phyloP scores from a whole-genome alignment of 164 flowering plant species.

The Echeveria elegans region DNA sequence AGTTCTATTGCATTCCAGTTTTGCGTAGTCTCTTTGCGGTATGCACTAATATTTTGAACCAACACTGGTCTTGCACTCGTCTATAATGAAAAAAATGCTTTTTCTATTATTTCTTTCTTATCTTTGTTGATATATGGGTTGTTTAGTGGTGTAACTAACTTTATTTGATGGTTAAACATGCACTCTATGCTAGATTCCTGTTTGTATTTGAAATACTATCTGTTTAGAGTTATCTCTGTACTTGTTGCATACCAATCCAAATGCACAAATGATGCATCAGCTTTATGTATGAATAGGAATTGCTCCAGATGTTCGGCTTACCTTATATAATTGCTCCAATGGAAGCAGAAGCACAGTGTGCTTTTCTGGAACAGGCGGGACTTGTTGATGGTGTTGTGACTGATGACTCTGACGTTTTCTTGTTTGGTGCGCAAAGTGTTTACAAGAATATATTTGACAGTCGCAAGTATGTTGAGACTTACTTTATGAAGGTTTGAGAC shows the following conservation, averaged over 20 bases:
- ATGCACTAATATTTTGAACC: background rate
- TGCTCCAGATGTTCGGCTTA: conserved; percentile 94
- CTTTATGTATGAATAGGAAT: conserved; percentile 40
- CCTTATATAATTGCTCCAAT: conserved; percentile 96
- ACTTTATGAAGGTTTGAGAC: conserved; percentile 74
- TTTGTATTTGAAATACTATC: background rate
- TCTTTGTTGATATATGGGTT: background rate
- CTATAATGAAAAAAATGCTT: background rate
- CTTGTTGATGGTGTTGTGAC: conserved; percentile 97
- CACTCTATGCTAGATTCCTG: background rate
- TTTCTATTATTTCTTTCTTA: no score
- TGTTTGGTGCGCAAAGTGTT: conserved; percentile 90
- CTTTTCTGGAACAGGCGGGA: conserved; percentile 68
- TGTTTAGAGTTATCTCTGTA: background rate
- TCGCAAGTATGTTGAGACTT: conserved; percentile 94
- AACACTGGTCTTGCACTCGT: background rate
- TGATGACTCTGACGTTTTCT: conserved; percentile 96
- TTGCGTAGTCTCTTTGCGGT: no score
- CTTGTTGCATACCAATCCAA: background rate
- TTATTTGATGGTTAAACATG: background rate
- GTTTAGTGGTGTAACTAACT: background rate
- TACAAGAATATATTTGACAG: conserved; percentile 95
- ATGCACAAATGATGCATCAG: background rate
- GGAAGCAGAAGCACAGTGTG: conserved; percentile 99
- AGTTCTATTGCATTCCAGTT: background rate